Conservation (phyloP, 129 eudicot species). For the Erigeron canadensis region DNA sequence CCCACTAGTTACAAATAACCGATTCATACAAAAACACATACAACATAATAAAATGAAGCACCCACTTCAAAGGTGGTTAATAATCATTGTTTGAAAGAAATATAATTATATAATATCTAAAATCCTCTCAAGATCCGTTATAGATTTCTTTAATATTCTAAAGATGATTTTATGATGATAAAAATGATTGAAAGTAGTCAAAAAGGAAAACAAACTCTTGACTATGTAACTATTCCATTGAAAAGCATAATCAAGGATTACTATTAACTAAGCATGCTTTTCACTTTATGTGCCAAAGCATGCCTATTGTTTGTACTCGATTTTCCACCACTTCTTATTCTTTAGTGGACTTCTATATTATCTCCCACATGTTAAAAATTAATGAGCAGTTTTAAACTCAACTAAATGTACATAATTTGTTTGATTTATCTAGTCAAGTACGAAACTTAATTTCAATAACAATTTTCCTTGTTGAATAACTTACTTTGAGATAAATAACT, state of each 20-base stretch:
- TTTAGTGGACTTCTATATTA: not conserved
- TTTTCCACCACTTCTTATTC: not conserved
- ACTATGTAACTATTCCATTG: slow-evolving; percentile 11
- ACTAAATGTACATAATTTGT: no score
- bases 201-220: slow-evolving; percentile 17
- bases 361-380: no score
- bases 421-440: not conserved
- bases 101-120: not conserved
- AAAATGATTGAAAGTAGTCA: slow-evolving; percentile 34
- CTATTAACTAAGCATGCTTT: slow-evolving; percentile 35
- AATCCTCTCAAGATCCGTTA: not conserved
- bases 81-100: no score
- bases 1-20: no score
- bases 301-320: slow-evolving; percentile 20
- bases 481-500: no score
- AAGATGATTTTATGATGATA: slow-evolving; percentile 24
- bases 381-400: no score
- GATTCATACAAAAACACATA: no score
- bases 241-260: slow-evolving; percentile 24
- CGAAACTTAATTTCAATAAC: not conserved
- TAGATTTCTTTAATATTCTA: not conserved
- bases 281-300: slow-evolving; percentile 28
- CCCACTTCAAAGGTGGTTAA: not conserved
- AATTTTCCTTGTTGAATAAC: no score
- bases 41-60: not conserved